phyloP scores from a whole-genome alignment of 352 stramenopile species.

The Phytophthora litchii region DNA sequence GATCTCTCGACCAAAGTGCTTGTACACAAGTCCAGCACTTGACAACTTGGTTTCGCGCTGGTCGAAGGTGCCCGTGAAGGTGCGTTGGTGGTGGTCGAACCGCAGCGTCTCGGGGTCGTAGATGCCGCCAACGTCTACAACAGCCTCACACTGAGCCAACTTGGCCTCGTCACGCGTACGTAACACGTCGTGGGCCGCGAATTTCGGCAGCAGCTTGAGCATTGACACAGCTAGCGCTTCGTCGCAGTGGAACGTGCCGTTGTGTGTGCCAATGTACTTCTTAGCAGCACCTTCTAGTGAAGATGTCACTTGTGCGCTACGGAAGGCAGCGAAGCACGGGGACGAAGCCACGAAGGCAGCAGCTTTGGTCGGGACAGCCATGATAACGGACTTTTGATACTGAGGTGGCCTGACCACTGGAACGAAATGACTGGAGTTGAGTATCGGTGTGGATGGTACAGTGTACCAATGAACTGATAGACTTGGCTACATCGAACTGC shows the following conservation, averaged over 20 bases:
- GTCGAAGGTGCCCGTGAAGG: conserved; percentile 87
- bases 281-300: conserved; percentile 55
- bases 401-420: conserved; percentile 24
- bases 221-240: conserved; percentile 98
- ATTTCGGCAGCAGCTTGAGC: conserved; percentile 94
- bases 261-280: conserved; percentile 97
- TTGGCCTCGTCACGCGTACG: conserved; percentile 91
- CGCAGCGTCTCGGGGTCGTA: conserved; percentile 91
- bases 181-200: conserved; percentile 77
- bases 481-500: no score
- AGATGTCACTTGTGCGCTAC: conserved; percentile 56
- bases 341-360: conserved; percentile 68
- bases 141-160: conserved; percentile 93
- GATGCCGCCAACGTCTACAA: conserved; percentile 97
- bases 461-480: no score
- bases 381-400: conserved; percentile 18
- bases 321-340: conserved; percentile 68
- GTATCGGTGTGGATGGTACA: conserved; percentile 7
- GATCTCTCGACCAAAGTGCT: conserved; percentile 98
- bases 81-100: conserved; percentile 99
- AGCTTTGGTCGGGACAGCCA: conserved; percentile 72
- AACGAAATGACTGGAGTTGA: conserved; percentile 18
- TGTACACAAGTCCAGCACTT: conserved; percentile 97
- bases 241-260: conserved; percentile 98
- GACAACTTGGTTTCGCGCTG: conserved; percentile 92